Evolutionary conservation across 495 filamentous ascomycete species (phyloP).

Genomic region (Neurospora sublineolata): DNA sequence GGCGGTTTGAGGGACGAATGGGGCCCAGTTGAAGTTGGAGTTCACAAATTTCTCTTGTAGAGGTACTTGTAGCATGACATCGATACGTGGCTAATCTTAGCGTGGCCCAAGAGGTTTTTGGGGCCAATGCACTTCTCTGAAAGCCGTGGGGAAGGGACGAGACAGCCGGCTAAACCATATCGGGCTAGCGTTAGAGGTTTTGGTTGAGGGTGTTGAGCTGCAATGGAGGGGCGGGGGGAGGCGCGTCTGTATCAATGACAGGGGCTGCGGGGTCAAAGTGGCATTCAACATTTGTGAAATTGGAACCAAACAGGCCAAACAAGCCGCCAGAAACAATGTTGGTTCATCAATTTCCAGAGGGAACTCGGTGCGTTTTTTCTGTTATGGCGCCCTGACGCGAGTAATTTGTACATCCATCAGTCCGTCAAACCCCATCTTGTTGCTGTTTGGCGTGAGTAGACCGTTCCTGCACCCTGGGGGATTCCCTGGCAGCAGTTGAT

Average conservation of each 20-base stretch:
- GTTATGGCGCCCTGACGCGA: neutral
- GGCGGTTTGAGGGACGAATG: neutral
- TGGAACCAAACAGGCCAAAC: neutral
- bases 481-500: neutral
- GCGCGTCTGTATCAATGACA: slow-evolving; percentile 8
- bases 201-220: slow-evolving; percentile 20
- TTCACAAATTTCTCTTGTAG: neutral
- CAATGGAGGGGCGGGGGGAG: slow-evolving; percentile 10
- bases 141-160: slow-evolving; percentile 12
- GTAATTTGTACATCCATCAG: neutral
- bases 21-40: neutral
- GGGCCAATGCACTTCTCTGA: neutral
- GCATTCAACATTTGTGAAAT: slow-evolving; percentile 25
- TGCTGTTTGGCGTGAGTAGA: neutral
- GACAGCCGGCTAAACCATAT: slow-evolving; percentile 7
- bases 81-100: neutral
- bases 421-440: neutral
- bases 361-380: neutral
- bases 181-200: slow-evolving; percentile 15
- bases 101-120: neutral
- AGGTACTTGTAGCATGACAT: neutral
- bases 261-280: slow-evolving; percentile 11
- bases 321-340: neutral
- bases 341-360: neutral
- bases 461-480: neutral